phyloP scores from a whole-genome alignment of 1,139 yeast genomes.

The Zygotorulaspora mrakii region DNA sequence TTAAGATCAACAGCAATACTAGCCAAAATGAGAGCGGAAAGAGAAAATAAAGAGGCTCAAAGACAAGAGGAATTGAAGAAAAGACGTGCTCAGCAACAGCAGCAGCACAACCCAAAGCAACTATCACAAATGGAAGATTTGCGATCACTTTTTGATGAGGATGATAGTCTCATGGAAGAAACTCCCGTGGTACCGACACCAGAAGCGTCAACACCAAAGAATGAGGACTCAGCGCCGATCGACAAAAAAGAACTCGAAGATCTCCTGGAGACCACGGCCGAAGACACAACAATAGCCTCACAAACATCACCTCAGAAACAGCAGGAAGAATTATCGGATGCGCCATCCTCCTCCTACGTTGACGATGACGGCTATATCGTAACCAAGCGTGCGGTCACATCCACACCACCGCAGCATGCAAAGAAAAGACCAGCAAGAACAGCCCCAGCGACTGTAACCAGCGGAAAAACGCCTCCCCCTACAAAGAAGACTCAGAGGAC shows the following conservation, averaged over 20 bases:
- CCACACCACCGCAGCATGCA: slow-evolving; percentile 14
- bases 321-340: slow-evolving; percentile 8
- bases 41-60: slow-evolving; percentile 34
- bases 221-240: slow-evolving; percentile 6
- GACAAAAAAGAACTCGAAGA: slow-evolving; percentile 27
- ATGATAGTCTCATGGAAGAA: slow-evolving; percentile 25
- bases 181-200: too few species aligned
- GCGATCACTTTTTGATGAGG: slow-evolving; percentile 32
- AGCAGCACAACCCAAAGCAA: slow-evolving; percentile 26
- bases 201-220: slow-evolving; percentile 6
- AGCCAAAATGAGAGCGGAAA: slow-evolving; percentile 34
- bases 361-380: slow-evolving; percentile 38
- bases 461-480: slow-evolving; percentile 10
- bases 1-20: slow-evolving; percentile 34
- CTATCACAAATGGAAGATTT: slow-evolving; percentile 32
- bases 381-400: slow-evolving; percentile 22
- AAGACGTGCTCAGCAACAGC: slow-evolving; percentile 23
- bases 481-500: slow-evolving; percentile 30
- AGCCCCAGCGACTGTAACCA: slow-evolving; percentile 13
- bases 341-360: slow-evolving; percentile 21
- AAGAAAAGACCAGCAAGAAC: slow-evolving; percentile 12
- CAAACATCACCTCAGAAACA: slow-evolving; percentile 9
- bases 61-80: slow-evolving; percentile 30
- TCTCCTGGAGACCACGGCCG: slow-evolving; percentile 35
- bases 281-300: slow-evolving; percentile 28